Percentiles rank a stretch among this genome's conserved stretches.
Conservation (phyloP, 257 asterid genomes). For the Fraxinus excelsior region DNA sequence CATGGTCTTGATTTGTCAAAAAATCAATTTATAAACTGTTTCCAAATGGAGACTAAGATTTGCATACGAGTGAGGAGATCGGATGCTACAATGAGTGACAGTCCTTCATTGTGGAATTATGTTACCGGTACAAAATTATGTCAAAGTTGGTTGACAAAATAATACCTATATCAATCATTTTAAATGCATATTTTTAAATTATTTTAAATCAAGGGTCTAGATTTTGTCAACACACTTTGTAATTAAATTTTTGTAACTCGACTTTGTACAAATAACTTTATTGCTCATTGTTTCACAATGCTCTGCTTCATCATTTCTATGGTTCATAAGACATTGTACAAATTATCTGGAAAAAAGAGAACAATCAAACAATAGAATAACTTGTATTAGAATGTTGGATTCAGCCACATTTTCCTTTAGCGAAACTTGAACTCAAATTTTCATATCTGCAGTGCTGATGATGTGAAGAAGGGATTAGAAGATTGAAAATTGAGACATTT, state of each 20-base stretch:
- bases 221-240: too few species aligned
- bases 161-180: too few species aligned
- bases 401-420: neutral
- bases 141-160: too few species aligned
- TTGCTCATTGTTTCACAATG: slow-evolving; percentile 98
- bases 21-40: neutral
- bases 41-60: neutral
- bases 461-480: neutral
- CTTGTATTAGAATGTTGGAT: slow-evolving; percentile 10
- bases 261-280: too few species aligned
- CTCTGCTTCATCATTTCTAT: slow-evolving; percentile 96
- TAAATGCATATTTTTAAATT: too few species aligned
- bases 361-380: neutral
- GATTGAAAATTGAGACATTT: neutral
- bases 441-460: neutral
- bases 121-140: too few species aligned
- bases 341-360: slow-evolving; percentile 55
- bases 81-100: slow-evolving; percentile 89
- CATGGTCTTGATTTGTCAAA: too few species aligned
- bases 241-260: too few species aligned
- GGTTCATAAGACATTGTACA: slow-evolving; percentile 78
- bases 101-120: too few species aligned
- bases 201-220: too few species aligned
- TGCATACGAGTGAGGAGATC: slow-evolving; percentile 59
- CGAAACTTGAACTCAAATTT: neutral